Conservation (phyloP, 1,139 yeast species). For the Magnusiomyces fungicola region DNA sequence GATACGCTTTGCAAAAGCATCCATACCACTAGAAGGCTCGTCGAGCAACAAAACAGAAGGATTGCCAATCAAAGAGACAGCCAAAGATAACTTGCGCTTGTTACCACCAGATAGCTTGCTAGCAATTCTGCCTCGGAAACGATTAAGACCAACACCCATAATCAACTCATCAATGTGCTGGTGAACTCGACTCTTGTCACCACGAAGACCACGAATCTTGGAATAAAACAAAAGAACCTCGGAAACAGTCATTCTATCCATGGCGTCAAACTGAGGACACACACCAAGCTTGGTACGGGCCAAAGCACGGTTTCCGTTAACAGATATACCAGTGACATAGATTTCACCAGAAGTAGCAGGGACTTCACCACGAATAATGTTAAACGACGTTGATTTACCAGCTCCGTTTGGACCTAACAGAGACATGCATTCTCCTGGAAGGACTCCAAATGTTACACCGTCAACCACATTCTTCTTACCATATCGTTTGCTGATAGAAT, state of each 20-base stretch:
- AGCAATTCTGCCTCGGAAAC: slow-evolving; percentile 31
- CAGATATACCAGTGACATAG: slow-evolving; percentile 29
- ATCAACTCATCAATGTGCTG: slow-evolving; percentile 70
- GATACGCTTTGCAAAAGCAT: slow-evolving; percentile 48
- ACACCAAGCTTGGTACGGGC: slow-evolving; percentile 33
- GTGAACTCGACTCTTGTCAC: slow-evolving; percentile 66
- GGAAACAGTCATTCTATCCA: slow-evolving; percentile 32
- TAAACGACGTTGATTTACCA: slow-evolving; percentile 84
- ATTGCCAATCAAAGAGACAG: slow-evolving; percentile 93
- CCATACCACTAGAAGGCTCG: slow-evolving; percentile 91
- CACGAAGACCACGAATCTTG: slow-evolving; percentile 28
- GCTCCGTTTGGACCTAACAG: slow-evolving; percentile 94
- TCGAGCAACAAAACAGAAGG: slow-evolving; percentile 84
- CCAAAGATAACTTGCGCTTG: slow-evolving; percentile 95
- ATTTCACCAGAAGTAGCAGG: slow-evolving; percentile 28
- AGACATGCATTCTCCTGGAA: slow-evolving; percentile 32
- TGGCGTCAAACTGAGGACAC: slow-evolving; percentile 37
- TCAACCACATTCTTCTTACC: slow-evolving; percentile 29
- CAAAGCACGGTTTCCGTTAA: slow-evolving; percentile 23
- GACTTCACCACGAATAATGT: slow-evolving; percentile 52
- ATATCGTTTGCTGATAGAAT: slow-evolving; percentile 28
- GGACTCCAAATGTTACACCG: slow-evolving; percentile 33
- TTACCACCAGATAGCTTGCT: slow-evolving; percentile 83
- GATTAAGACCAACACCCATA: slow-evolving; percentile 32
- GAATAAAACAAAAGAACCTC: slow-evolving; percentile 32